A percentile compares a stretch with the other conserved stretches of the same genome.
Evolutionary conservation across 768 basidiomycete genomes (phyloP).

Genomic region (Podaxis sp.): DNA sequence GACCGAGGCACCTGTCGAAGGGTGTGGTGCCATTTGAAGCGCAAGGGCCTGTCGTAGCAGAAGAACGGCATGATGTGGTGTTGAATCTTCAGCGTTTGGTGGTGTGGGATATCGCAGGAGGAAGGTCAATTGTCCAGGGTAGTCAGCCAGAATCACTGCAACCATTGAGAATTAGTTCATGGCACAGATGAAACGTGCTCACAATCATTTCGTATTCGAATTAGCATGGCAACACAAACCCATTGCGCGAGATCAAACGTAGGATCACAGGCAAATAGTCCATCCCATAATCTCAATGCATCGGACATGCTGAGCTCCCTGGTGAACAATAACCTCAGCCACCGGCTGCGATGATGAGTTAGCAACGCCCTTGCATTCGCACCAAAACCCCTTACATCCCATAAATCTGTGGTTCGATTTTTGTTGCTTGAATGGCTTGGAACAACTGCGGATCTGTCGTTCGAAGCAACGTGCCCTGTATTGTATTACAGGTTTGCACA

Average conservation of each 20-base stretch:
- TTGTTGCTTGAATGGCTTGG: slow-evolving; percentile 70
- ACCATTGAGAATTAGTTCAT: not conserved
- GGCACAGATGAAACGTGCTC: slow-evolving; percentile 30
- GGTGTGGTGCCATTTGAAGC: slow-evolving; percentile 71
- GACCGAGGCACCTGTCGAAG: slow-evolving; percentile 74
- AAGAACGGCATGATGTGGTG: slow-evolving; percentile 59
- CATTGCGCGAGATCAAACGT: slow-evolving; percentile 77
- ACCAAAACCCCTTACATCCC: slow-evolving; percentile 66
- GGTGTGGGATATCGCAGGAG: slow-evolving; percentile 84
- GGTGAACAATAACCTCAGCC: slow-evolving; percentile 91
- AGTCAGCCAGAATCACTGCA: slow-evolving; percentile 83
- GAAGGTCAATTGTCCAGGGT: slow-evolving; percentile 79
- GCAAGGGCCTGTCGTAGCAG: slow-evolving; percentile 84
- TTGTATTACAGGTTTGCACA: slow-evolving; percentile 74
- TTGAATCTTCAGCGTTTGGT: slow-evolving; percentile 32
- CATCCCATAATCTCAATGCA: slow-evolving; percentile 94
- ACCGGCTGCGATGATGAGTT: slow-evolving; percentile 58
- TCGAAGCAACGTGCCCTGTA: slow-evolving; percentile 75
- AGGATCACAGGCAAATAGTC: slow-evolving; percentile 85
- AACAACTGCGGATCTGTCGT: slow-evolving; percentile 79
- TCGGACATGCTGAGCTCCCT: slow-evolving; percentile 84
- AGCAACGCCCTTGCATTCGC: slow-evolving; percentile 5
- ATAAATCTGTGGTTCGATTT: slow-evolving; percentile 95
- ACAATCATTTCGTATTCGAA: slow-evolving; percentile 90
- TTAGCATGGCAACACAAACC: slow-evolving; percentile 93